These are phyloP conservation scores for Mortierella antarctica DNA, from an alignment of 192 early-diverging fungal species.

Conservation along the genomic window DNA sequence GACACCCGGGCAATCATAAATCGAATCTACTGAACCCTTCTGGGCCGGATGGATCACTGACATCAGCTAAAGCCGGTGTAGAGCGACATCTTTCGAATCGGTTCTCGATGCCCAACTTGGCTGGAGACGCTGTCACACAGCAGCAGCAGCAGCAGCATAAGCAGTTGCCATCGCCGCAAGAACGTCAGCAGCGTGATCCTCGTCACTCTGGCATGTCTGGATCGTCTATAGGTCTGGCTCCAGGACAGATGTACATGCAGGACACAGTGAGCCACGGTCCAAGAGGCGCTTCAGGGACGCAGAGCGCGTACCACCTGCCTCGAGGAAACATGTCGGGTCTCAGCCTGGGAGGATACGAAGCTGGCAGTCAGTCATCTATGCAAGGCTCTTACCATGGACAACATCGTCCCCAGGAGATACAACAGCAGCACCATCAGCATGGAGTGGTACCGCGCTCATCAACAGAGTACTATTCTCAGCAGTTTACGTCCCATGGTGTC, in stretches of 20 bases:
- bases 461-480: slow-evolving; percentile 15
- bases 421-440: slow-evolving; percentile 15
- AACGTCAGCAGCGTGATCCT: background rate
- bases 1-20: background rate
- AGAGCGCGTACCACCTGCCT: slow-evolving; percentile 10
- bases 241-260: slow-evolving; percentile 1
- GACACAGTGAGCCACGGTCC: background rate
- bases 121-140: background rate
- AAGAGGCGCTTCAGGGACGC: background rate
- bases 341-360: background rate
- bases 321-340: background rate
- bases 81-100: slow-evolving; percentile 21
- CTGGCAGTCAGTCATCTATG: background rate
- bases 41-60: background rate
- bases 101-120: slow-evolving; percentile 38
- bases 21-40: slow-evolving; percentile 13
- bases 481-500: background rate
- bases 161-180: background rate
- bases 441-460: slow-evolving; percentile 34
- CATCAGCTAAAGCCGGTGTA: background rate
- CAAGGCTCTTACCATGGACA: slow-evolving; percentile 8
- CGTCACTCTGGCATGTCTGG: no score
- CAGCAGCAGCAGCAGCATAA: background rate
- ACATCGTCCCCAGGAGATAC: background rate
- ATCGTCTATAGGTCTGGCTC: background rate